These are phyloP conservation scores for Mariannaea elegans DNA, from an alignment of 2,329 filamentous ascomycete genomes.

Conservation along the genomic window DNA sequence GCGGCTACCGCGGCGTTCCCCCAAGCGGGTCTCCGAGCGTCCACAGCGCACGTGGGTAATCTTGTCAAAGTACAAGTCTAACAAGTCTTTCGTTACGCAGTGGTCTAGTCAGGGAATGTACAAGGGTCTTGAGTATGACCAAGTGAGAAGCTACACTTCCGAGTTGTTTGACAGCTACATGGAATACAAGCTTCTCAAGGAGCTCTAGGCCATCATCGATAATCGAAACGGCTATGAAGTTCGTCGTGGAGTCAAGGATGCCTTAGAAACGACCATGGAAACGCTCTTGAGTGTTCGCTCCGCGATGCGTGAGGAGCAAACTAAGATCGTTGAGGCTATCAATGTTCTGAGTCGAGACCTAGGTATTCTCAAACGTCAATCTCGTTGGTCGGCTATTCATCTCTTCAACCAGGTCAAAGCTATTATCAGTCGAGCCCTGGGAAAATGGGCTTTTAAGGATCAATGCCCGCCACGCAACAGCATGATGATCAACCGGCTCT, in stretches of 20 bases:
- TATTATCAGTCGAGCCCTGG: too few species aligned
- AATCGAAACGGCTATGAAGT: not conserved
- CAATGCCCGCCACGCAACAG: too few species aligned
- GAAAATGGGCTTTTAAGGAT: too few species aligned
- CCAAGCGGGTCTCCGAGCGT: not conserved
- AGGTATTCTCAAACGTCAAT: conserved; percentile 1
- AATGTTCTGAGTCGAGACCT: conserved; percentile 4
- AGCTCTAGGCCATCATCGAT: conserved; percentile 3
- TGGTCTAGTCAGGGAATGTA: not conserved
- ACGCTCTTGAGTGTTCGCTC: conserved; percentile 6
- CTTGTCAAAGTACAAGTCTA: conserved; percentile 20
- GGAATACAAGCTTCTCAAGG: conserved; percentile 22
- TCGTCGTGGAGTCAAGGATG: not conserved
- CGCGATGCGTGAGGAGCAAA: conserved; percentile 4
- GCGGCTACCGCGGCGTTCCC: conserved; percentile 3
- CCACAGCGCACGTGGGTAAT: conserved; percentile 19
- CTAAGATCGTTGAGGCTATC: conserved; percentile 8
- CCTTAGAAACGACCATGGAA: not conserved
- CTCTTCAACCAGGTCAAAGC: too few species aligned
- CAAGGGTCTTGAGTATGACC: conserved; percentile 1
- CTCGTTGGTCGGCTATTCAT: too few species aligned
- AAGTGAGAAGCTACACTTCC: not conserved
- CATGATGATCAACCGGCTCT: too few species aligned
- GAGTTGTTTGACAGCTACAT: conserved; percentile 23
- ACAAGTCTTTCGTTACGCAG: not conserved